Evolutionary conservation across 768 basidiomycete species (phyloP).

Genomic region (Russula griseocarnosa): DNA sequence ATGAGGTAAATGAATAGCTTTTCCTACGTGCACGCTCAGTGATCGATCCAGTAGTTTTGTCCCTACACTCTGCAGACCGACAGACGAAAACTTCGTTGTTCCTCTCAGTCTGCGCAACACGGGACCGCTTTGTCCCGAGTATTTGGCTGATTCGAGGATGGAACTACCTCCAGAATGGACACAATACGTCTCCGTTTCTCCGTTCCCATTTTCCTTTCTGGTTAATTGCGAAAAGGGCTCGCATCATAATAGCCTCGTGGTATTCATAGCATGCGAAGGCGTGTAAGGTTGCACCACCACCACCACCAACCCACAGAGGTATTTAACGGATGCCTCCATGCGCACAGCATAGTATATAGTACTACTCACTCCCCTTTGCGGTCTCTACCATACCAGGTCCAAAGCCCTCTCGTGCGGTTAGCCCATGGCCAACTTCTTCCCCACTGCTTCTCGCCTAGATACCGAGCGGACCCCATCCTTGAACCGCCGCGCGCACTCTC

Average conservation of each 20-base stretch:
- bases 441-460: conserved; percentile 21
- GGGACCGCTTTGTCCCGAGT: background rate
- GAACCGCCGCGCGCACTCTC: conserved; percentile 19
- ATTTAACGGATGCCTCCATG: conserved; percentile 15
- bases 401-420: conserved; percentile 9
- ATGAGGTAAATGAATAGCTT: conserved; percentile 14
- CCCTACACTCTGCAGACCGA: background rate
- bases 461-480: conserved; percentile 20
- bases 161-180: background rate
- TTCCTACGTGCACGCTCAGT: background rate
- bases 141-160: background rate
- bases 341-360: conserved; percentile 10
- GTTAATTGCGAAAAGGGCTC: background rate
- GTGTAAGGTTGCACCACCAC: conserved; percentile 10
- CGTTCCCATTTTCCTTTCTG: background rate
- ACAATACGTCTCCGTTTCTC: background rate
- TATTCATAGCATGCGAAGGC: conserved; percentile 7
- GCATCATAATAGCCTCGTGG: conserved; percentile 21
- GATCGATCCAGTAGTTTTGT: conserved; percentile 6
- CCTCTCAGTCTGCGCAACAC: background rate
- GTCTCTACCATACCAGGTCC: conserved; percentile 6
- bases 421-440: conserved; percentile 27
- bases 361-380: conserved; percentile 5
- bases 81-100: background rate
- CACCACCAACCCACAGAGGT: conserved; percentile 6